Conservation (phyloP, 2,329 filamentous ascomycete species). For the Fusarium mexicanum region DNA sequence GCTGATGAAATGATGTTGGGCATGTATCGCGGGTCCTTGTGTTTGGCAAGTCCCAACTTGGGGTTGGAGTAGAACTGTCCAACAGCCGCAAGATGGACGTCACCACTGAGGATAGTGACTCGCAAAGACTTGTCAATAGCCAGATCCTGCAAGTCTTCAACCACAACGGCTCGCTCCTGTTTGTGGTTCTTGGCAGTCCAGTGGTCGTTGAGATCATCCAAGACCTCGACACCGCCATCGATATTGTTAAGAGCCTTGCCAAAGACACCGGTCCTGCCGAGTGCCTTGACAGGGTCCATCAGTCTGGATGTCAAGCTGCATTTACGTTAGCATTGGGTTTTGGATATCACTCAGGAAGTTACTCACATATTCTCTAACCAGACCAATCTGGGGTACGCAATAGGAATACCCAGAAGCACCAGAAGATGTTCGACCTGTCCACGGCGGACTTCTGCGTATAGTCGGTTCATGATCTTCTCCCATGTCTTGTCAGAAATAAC, state of each 20-base stretch:
- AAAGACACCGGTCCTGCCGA: constrained; percentile 83
- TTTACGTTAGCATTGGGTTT: constrained; percentile 45
- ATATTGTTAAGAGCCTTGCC: constrained; percentile 87
- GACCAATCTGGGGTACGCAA: constrained; percentile 80
- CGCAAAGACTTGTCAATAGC: constrained; percentile 92
- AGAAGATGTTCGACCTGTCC: constrained; percentile 91
- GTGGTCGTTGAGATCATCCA: constrained; percentile 94
- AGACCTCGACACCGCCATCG: constrained; percentile 89
- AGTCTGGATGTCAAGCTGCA: constrained; percentile 79
- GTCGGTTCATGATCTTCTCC: constrained; percentile 85
- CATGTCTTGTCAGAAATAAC: constrained; percentile 84
- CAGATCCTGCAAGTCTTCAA: constrained; percentile 92
- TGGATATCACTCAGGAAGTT: neutral
- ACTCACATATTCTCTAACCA: constrained; percentile 77
- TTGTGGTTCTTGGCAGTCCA: constrained; percentile 98
- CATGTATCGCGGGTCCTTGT: constrained; percentile 96
- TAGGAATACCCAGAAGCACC: constrained; percentile 84
- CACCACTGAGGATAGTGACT: constrained; percentile 90
- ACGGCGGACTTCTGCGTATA: constrained; percentile 81
- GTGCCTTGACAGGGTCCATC: constrained; percentile 88
- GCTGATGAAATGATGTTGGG: constrained; percentile 93
- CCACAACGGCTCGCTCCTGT: constrained; percentile 82
- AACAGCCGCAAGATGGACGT: constrained; percentile 91
- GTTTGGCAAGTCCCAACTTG: constrained; percentile 80
- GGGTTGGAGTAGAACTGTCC: constrained; percentile 96